These are phyloP conservation scores for Aspergillus unguis DNA, from an alignment of 2,329 filamentous ascomycete species.

Conservation along the genomic window DNA sequence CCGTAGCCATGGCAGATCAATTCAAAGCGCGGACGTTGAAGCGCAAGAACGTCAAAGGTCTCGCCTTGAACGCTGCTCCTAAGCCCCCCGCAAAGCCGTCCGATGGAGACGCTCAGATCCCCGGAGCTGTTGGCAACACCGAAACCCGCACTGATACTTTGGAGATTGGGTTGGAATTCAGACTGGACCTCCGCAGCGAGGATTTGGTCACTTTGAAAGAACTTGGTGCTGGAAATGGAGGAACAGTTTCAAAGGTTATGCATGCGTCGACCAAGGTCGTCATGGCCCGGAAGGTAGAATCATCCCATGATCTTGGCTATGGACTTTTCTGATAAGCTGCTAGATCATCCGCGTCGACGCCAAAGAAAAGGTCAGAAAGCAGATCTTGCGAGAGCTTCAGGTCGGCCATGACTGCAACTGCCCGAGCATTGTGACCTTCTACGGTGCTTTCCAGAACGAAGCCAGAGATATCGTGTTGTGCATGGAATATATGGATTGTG, in stretches of 20 bases:
- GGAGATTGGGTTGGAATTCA: constrained; percentile 97
- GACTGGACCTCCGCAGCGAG: constrained; percentile 84
- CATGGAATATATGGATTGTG: constrained; percentile 99
- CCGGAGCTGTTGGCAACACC: constrained; percentile 57
- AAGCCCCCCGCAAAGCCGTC: constrained; percentile 67
- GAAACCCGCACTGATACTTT: constrained; percentile 66
- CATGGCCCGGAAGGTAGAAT: constrained; percentile 90
- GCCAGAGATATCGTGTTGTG: constrained; percentile 98
- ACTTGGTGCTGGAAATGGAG: constrained; percentile 91
- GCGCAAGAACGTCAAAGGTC: constrained; percentile 97
- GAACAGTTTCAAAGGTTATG: constrained; percentile 96
- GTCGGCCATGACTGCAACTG: constrained; percentile 99
- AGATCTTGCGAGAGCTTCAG: constrained; percentile 93
- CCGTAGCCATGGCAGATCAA: constrained; percentile 52
- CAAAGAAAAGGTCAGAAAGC: constrained; percentile 93
- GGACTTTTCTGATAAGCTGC: constrained; percentile 8
- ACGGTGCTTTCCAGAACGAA: constrained; percentile 94
- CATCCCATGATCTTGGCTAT: constrained; percentile 3
- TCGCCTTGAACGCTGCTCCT: constrained; percentile 78
- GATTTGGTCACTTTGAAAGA: constrained; percentile 93
- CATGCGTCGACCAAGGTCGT: constrained; percentile 91
- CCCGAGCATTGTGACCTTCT: constrained; percentile 95
- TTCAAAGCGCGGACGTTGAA: constrained; percentile 80
- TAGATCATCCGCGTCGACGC: constrained; percentile 97
- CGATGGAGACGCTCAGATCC: constrained; percentile 64